Conservation (phyloP, 2,329 filamentous ascomycete species). For the Stagonosporopsis cucurbitacearum region DNA sequence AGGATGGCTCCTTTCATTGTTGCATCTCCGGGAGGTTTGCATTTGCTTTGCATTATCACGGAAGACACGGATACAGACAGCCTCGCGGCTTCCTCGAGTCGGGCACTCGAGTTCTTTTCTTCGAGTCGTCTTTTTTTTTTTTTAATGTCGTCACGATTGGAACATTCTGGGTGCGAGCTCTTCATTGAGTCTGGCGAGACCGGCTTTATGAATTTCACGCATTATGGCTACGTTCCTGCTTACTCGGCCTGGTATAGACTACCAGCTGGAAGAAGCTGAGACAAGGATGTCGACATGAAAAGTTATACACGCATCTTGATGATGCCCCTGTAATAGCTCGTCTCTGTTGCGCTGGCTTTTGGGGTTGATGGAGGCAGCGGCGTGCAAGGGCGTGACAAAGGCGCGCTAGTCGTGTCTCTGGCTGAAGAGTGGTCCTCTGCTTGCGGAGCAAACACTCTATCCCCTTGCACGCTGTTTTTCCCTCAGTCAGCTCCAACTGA, state of each 20-base stretch:
- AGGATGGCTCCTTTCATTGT: conserved; percentile 33
- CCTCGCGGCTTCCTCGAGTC: conserved; percentile 53
- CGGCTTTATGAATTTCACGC: conserved; percentile 41
- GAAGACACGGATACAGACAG: conserved; percentile 48
- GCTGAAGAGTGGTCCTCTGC: conserved; percentile 44
- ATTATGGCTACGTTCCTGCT: conserved; percentile 35
- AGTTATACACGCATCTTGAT: conserved; percentile 48
- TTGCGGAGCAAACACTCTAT: conserved; percentile 45
- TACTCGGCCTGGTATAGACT: conserved; percentile 49
- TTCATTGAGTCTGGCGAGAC: conserved; percentile 47
- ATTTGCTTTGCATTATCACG: conserved; percentile 52
- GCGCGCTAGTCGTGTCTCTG: conserved; percentile 43
- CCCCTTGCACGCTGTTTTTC: conserved; percentile 10
- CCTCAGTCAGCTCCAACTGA: not conserved
- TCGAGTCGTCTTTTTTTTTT: conserved; percentile 41
- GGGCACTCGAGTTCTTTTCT: conserved; percentile 46
- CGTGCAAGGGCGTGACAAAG: conserved; percentile 37
- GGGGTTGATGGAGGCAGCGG: conserved; percentile 12
- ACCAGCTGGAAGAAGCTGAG: conserved; percentile 46
- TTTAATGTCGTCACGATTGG: conserved; percentile 47
- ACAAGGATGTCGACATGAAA: conserved; percentile 44
- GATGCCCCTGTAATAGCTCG: conserved; percentile 47
- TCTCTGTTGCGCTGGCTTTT: conserved; percentile 23
- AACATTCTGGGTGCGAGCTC: conserved; percentile 41
- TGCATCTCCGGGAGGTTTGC: conserved; percentile 55